Base-by-base conservation (phyloP, 352 stramenopile species). In the Plasmopara halstedii region DNA sequence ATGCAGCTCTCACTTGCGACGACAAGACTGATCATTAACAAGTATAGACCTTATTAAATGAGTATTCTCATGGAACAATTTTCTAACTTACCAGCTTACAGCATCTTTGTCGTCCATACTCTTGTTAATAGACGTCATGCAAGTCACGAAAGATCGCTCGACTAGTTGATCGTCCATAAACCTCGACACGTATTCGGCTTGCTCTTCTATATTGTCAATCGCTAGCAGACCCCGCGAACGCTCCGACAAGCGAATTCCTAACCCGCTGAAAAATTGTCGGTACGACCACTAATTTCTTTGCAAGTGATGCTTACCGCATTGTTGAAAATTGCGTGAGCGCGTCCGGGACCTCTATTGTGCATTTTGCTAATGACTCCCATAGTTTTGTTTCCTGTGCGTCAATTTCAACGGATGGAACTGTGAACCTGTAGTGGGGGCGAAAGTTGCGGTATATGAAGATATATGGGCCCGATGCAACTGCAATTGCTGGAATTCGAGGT, bases 391-490 rank as follows among this genome's bases (percentile, higher is more conserved):
- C 81, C 31, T 87, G 71, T 6, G 53, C 49, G 36, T 84, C 67
- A 23, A 93, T 75, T 5, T 91, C 77, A n/a, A 93, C 53, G 2
- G 77, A 46, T 2, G 86, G 85, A 3, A 90, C 62, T 7, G 79
- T 90, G 52, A 96, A 95, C 51, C 95, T 96, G 65, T 91, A 95
- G 53, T 95, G 88, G 3, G 85, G 85, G 2, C 83, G 71, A 50
- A 95, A 87, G 58, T 95, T 94, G 43, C 83, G 81, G 53, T 95
- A 96, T 35, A 95, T 95, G 69, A 93, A 96, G 35, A 95, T 81
- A 53, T 76, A 89, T 15, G 83, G 76, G 6, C 82, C 82, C 0
- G 83, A 87, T 5, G 83, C 84, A 10, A 96, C 83, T 8, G 86
- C 86, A 23, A 96, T 77, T 2, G 80, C 77, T 22, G 86, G 85